Evolutionary conservation across 2,329 filamentous ascomycete genomes (phyloP).

Genomic region (Epichloe uncinata): DNA sequence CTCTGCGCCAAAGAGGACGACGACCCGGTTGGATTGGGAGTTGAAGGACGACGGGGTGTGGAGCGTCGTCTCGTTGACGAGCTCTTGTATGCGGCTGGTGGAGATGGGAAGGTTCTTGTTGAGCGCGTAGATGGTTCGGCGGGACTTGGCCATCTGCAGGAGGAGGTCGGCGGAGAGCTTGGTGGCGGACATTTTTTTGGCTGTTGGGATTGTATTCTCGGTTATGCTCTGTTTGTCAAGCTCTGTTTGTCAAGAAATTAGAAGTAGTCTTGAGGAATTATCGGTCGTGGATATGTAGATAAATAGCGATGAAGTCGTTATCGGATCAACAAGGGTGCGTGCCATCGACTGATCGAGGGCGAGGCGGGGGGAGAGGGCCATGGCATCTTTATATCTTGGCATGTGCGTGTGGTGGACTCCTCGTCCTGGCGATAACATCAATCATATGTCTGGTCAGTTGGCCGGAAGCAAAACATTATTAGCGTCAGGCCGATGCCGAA

Average conservation of each 20-base stretch:
- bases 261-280: no score
- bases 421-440: no score
- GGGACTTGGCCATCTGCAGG: constrained; percentile 51
- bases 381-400: no score
- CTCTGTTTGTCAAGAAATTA: constrained; percentile 1
- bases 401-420: no score
- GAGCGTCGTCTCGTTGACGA: constrained; percentile 50
- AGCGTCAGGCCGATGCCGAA: no score
- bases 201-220: constrained; percentile 3
- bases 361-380: no score
- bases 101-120: constrained; percentile 43
- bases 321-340: no score
- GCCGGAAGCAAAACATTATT: no score
- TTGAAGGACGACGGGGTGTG: constrained; percentile 77
- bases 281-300: no score
- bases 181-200: constrained; percentile 27
- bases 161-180: constrained; percentile 34
- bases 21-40: constrained; percentile 66
- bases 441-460: no score
- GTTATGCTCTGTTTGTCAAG: constrained; percentile 2
- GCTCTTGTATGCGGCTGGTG: constrained; percentile 46
- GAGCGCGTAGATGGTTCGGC: constrained; percentile 57
- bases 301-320: no score
- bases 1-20: constrained; percentile 68
- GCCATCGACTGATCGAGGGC: no score